Evolutionary conservation across 768 basidiomycete genomes (phyloP).

Genomic region (Suillus occidentalis): DNA sequence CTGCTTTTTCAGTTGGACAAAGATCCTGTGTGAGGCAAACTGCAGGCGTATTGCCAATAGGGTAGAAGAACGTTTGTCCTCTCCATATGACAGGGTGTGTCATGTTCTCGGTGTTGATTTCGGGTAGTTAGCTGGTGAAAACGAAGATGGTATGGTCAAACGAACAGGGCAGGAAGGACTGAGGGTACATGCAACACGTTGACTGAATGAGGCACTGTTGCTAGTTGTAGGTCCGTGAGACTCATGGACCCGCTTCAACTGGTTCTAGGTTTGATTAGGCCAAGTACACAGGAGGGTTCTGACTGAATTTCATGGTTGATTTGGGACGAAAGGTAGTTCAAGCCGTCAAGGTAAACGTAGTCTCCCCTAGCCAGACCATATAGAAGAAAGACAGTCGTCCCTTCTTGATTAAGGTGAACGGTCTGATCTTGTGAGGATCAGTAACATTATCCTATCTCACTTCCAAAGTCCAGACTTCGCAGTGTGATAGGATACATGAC

Average conservation of each 20-base stretch:
- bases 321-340: background rate
- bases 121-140: background rate
- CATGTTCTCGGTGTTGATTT: conserved; percentile 29
- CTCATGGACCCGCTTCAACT: background rate
- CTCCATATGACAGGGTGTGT: conserved; percentile 45
- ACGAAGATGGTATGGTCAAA: background rate
- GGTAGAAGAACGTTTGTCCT: conserved; percentile 50
- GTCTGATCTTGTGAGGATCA: no score
- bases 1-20: conserved; percentile 45
- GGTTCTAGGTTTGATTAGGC: background rate
- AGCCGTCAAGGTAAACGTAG: no score
- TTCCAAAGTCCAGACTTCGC: no score
- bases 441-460: no score
- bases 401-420: no score
- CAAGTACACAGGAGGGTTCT: background rate
- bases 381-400: no score
- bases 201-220: background rate
- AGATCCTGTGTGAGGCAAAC: conserved; percentile 48
- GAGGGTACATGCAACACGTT: background rate
- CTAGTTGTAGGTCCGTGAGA: background rate
- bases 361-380: no score
- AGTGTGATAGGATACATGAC: no score
- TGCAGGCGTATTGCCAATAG: conserved; percentile 61
- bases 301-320: background rate
- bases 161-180: background rate